Base-by-base conservation (phyloP, 495 filamentous ascomycete species). In the Aspergillus funiculosus region DNA sequence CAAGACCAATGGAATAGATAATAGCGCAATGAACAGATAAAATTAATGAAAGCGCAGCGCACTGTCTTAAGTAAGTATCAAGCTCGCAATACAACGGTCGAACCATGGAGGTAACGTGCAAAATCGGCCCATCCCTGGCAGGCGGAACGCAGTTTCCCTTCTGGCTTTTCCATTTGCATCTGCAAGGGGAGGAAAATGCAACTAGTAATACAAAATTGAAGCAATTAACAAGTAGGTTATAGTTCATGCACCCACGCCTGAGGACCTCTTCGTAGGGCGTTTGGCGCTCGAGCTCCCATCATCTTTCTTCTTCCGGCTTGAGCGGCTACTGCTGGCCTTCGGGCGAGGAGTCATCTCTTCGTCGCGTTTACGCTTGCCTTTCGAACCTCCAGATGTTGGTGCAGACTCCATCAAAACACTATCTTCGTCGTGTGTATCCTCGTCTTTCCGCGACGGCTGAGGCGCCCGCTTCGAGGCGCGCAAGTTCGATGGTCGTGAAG, bases 331-430 rank as follows among this genome's bases (percentile, higher is more conserved):
- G n/a, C 71, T 72, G 0, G 81, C 81, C 59, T 87, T 87, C 2
- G 83, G 80, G 51, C 82, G 65, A 55, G 88, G 87, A 7, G 79
- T 79, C 9, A 71, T 67, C 58, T 90, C 87, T 15, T 87, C 85
- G 9, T 77, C 74, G 42, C 78, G 74, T 72, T 85, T 77, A 56
- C 73, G 72, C 48, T 76, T 76, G 28, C 61, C 66, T 48, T 72
- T 75, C 6, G 58, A 39, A 21, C 58, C 62, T 5, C 48, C 49
- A 11, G 69, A 58, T 2, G 64, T 64, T 24, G 64, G 63, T 6
- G 60, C 68, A 1, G 56, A 59, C 17, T 74, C 72, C 17, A 66
- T 54, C 25, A 70, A 55, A 39, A 66, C 57, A 5, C 69, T 72
- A 38, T 79, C 70, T 35, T 80, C 77, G 21, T 82, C 78, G 35